Percentiles rank a stretch among this genome's conserved stretches.
Evolutionary conservation across 140 eudicot species (phyloP).

Genomic region (Anethum foeniculum): DNA sequence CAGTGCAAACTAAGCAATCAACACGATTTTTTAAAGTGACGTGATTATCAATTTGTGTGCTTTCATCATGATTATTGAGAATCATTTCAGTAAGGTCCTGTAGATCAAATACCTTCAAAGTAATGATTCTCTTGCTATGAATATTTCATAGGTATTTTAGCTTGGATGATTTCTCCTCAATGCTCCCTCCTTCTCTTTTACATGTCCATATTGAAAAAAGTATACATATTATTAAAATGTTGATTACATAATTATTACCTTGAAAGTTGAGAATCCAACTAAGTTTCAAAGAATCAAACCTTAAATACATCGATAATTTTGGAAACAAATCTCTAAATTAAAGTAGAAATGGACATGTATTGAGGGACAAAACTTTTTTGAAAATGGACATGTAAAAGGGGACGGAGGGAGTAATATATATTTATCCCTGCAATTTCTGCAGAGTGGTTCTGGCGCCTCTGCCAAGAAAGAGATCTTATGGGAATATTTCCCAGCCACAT

Average conservation of each 20-base stretch:
- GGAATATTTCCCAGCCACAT: not conserved
- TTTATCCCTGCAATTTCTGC: not conserved
- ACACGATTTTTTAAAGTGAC: not conserved
- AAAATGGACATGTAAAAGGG: too few relatives aligned
- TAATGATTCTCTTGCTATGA: not conserved
- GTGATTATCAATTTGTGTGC: not conserved
- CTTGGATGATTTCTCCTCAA: not conserved
- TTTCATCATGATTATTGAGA: not conserved
- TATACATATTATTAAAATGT: too few relatives aligned
- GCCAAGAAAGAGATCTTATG: not conserved
- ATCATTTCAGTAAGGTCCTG: not conserved
- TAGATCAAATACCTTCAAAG: not conserved
- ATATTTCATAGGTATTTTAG: not conserved
- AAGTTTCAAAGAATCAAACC: too few relatives aligned
- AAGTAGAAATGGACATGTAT: too few relatives aligned
- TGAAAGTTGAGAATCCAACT: too few relatives aligned
- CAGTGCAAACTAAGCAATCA: not conserved
- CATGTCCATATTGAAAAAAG: too few relatives aligned
- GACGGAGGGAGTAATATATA: too few relatives aligned
- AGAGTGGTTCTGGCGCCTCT: slow-evolving; percentile 3
- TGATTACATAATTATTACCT: too few relatives aligned
- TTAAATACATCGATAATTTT: too few relatives aligned
- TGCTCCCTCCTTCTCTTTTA: too few relatives aligned
- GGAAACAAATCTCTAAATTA: too few relatives aligned
- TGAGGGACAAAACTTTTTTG: too few relatives aligned